Evolutionary conservation across 768 basidiomycete species (phyloP), one percentile per base, ranked within the genome.

Genomic region (Termitomyces sp.): DNA sequence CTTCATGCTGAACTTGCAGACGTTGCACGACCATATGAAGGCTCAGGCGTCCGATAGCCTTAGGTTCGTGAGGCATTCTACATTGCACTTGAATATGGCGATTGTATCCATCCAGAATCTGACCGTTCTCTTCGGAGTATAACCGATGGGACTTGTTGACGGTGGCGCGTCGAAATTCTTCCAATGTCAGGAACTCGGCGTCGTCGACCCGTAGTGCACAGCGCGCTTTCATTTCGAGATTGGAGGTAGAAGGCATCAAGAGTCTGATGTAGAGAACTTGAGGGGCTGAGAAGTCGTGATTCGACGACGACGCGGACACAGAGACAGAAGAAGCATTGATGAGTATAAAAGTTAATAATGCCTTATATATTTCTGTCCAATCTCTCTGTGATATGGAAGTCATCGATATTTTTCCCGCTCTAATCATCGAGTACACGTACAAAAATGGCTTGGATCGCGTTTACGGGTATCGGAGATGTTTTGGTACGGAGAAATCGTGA

Each of bases 111-210:
- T 56, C 55, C 5, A 56, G 17, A 11, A 56, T 44, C 28, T 46
- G 55, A 10, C 55, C 55, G 8, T 56, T 56, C 50, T 51, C 44
- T 7, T 24, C 50, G 28, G 45, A 56, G 26, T 21, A 56, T 5
- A 56, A 22, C 2, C 44, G 43, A 46, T 56, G 50, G 14, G 55
- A 56, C 22, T 56, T 56, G 6, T 45, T 56, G 12, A 56, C 55
- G 30, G 55, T 56, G 17, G 55, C 55, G 19, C 55, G 55, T 17
- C 55, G 50, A 21, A 56, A 56, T 43, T 56, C 55, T 14, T 56
- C 55, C 37, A 56, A 17, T 8, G 45, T 17, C 10, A 56, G 22
- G 15, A 56, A 17, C 17, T 56, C 55, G 17, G 55, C 50, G 12
- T 52, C 50, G 17, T 56, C 50, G 10, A 56, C 49, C 1, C 37